Conservation (phyloP, 2,329 filamentous ascomycete genomes). For the Fusarium sp. region DNA sequence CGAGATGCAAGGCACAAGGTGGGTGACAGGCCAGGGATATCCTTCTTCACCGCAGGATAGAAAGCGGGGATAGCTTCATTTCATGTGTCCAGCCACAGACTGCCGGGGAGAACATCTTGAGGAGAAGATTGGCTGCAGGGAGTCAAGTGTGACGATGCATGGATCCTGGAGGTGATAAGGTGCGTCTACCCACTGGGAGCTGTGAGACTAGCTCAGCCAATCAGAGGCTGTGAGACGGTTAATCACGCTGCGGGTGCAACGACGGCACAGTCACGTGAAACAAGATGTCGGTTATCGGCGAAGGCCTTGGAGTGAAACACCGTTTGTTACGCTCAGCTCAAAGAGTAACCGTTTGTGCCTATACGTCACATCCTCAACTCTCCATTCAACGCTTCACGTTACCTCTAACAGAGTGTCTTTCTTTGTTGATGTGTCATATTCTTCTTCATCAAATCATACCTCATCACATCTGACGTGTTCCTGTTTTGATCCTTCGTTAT, state of each 20-base stretch:
- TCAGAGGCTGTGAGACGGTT: not conserved
- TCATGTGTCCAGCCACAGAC: slow-evolving; percentile 28
- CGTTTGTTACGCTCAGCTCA: slow-evolving; percentile 25
- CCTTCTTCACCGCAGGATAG: slow-evolving; percentile 13
- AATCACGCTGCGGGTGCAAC: slow-evolving; percentile 13
- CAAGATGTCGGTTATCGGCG: not conserved
- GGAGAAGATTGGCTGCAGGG: slow-evolving; percentile 30
- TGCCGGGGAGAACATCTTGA: slow-evolving; percentile 17
- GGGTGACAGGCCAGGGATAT: slow-evolving; percentile 21
- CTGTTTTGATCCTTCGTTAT: not conserved
- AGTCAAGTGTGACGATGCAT: slow-evolving; percentile 33
- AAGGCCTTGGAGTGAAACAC: not conserved
- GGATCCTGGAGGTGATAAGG: slow-evolving; percentile 30
- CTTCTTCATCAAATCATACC: not conserved
- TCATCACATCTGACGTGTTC: not conserved
- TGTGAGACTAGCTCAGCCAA: slow-evolving; percentile 20
- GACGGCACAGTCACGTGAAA: slow-evolving; percentile 29
- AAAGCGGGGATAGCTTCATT: slow-evolving; percentile 15
- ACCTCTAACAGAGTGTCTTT: not conserved
- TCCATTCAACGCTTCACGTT: not conserved
- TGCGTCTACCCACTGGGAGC: not conserved
- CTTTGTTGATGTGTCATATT: not conserved
- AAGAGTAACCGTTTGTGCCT: slow-evolving; percentile 22
- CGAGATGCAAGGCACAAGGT: slow-evolving; percentile 34
- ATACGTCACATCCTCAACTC: slow-evolving; percentile 5